These are phyloP conservation scores for Boletus hoseneyae DNA, from an alignment of 1,284 basidiomycete genomes.

Conservation along the genomic window DNA sequence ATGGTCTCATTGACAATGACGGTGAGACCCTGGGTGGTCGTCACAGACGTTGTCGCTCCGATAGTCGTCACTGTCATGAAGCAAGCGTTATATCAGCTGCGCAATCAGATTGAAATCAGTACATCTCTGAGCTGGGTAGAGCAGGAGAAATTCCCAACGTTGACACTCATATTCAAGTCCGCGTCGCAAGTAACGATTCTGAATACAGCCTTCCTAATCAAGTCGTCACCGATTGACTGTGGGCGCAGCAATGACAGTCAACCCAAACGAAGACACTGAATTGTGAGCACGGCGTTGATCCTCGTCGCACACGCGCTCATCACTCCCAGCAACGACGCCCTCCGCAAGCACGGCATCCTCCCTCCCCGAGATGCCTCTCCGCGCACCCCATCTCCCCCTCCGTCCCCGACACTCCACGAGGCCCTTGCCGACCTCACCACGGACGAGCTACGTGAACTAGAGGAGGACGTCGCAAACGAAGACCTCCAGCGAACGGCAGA, in stretches of 20 bases:
- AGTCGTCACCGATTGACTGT: constrained; percentile 14
- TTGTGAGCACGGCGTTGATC: constrained; percentile 56
- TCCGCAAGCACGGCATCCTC: constrained; percentile 88
- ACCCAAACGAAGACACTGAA: constrained; percentile 89
- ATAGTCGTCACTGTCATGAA: constrained; percentile 26
- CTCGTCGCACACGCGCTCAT: constrained; percentile 1
- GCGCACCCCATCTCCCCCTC: constrained; percentile 70
- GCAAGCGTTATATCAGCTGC: constrained; percentile 14
- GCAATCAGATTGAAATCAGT: constrained; percentile 23
- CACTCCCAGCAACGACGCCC: constrained; percentile 76
- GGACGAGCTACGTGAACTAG: constrained; percentile 65
- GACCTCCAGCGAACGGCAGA: constrained; percentile 80
- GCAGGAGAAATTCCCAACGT: constrained; percentile 10
- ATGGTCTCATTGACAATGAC: constrained; percentile 33
- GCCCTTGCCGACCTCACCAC: constrained; percentile 65
- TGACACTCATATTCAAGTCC: constrained; percentile 24
- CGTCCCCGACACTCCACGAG: constrained; percentile 61
- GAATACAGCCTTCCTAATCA: constrained; percentile 34
- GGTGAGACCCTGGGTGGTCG: constrained; percentile 26
- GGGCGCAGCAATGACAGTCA: constrained; percentile 52
- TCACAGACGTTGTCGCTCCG: constrained; percentile 14
- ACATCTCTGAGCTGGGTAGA: constrained; percentile 18
- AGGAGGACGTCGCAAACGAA: constrained; percentile 66
- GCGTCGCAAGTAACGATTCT: constrained; percentile 16
- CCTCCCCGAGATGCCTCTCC: constrained; percentile 70